phyloP scores from a whole-genome alignment of 1,284 basidiomycete species.

The Ceratobasidium sp. region DNA sequence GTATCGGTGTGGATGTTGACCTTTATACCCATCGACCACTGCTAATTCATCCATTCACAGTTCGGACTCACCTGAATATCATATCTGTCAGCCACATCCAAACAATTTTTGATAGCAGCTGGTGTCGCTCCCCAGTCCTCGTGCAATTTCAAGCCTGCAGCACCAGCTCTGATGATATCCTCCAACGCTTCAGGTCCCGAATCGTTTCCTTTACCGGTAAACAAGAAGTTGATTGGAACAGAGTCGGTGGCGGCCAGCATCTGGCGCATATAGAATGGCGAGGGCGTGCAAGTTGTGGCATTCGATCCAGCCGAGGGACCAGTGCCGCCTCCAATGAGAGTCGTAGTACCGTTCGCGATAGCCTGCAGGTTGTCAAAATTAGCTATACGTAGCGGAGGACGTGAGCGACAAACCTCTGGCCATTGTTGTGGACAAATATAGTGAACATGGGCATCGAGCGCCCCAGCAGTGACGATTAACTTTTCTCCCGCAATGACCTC shows the following conservation, averaged over 20 bases:
- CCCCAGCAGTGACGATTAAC: constrained; percentile 92
- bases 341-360: constrained; percentile 71
- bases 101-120: constrained; percentile 76
- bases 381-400: neutral
- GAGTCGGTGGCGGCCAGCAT: constrained; percentile 91
- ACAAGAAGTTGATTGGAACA: constrained; percentile 90
- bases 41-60: neutral
- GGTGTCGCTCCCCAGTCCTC: constrained; percentile 99
- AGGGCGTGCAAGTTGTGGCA: constrained; percentile 95
- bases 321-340: constrained; percentile 91
- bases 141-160: constrained; percentile 92
- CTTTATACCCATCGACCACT: constrained; percentile 44
- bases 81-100: constrained; percentile 88
- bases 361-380: constrained; percentile 47
- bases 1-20: constrained; percentile 99
- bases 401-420: constrained; percentile 57
- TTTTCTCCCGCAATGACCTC: constrained; percentile 97
- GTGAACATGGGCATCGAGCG: constrained; percentile 90
- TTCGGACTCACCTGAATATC: constrained; percentile 80
- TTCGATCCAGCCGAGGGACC: constrained; percentile 90
- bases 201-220: constrained; percentile 96
- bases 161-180: constrained; percentile 88
- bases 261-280: constrained; percentile 82
- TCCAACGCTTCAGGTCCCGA: constrained; percentile 71
- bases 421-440: constrained; percentile 93